phyloP scores from a whole-genome alignment of 2,329 filamentous ascomycete genomes.

The Talaromyces sp. region DNA sequence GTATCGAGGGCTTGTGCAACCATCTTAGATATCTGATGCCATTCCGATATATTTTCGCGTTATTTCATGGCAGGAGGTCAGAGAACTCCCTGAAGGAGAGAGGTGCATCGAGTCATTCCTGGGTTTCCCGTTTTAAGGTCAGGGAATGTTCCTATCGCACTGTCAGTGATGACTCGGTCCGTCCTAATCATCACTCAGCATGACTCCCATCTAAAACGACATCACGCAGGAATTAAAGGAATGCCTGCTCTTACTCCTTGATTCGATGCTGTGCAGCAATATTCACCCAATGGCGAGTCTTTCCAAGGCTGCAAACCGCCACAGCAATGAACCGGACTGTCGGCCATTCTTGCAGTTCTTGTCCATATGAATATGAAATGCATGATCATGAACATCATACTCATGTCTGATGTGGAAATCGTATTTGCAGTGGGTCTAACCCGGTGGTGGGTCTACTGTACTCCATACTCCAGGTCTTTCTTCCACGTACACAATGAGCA shows the following conservation, averaged over 20 bases:
- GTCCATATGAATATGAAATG: too few species aligned
- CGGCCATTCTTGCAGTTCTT: background rate
- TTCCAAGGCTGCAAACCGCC: background rate
- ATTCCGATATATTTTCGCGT: constrained; percentile 10
- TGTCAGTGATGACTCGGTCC: background rate
- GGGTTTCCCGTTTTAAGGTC: constrained; percentile 4
- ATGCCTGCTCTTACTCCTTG: background rate
- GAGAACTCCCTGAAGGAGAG: constrained; percentile 1
- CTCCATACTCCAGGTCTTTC: background rate
- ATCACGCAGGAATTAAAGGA: background rate
- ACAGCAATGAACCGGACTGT: background rate
- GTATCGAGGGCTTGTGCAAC: background rate
- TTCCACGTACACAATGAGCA: background rate
- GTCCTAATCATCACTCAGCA: background rate
- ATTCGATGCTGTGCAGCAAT: background rate
- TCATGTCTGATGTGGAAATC: background rate
- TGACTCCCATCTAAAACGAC: background rate
- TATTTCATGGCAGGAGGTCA: background rate
- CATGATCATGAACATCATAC: too few species aligned
- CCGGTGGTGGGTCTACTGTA: background rate
- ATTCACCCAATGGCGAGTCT: background rate
- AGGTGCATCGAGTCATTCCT: constrained; percentile 8
- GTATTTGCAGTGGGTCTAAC: background rate
- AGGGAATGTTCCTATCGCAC: constrained; percentile 8
- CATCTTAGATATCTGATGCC: background rate